A percentile compares a stretch with the other conserved stretches of the same genome.
phyloP scores from a whole-genome alignment of 306 rosid species.

The Malus orientalis region DNA sequence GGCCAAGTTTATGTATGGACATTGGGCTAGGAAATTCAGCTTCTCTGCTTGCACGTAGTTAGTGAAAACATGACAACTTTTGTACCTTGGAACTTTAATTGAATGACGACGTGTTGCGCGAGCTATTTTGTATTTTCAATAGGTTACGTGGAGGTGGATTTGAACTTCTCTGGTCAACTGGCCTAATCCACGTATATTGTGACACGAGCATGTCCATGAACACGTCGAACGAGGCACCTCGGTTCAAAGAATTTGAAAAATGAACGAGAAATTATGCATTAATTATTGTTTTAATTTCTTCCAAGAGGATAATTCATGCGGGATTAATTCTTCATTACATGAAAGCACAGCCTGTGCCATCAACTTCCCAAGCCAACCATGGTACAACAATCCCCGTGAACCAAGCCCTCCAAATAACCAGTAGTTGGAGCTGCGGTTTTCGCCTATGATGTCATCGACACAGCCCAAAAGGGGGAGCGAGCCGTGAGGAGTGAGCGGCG shows the following conservation, averaged over 20 bases:
- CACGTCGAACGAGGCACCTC: neutral
- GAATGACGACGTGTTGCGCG: no score
- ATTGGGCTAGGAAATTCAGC: neutral
- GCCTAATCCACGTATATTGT: no score
- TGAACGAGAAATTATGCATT: neutral
- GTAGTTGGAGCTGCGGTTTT: constrained; percentile 36
- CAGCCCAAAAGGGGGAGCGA: constrained; percentile 90
- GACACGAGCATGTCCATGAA: no score
- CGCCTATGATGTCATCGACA: constrained; percentile 46
- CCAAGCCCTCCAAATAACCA: constrained; percentile 95
- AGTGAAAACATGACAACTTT: neutral
- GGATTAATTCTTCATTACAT: constrained; percentile 53
- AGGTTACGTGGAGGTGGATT: no score
- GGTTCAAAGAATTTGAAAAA: neutral
- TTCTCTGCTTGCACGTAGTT: neutral
- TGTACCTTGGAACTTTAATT: neutral
- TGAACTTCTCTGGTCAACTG: no score
- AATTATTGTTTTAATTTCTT: constrained; percentile 22
- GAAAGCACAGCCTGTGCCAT: constrained; percentile 67
- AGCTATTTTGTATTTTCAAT: neutral
- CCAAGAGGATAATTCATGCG: constrained; percentile 75
- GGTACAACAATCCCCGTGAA: constrained; percentile 86
- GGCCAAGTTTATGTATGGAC: constrained; percentile 50
- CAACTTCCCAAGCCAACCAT: constrained; percentile 86
- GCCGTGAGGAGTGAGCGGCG: constrained; percentile 71